phyloP scores from a whole-genome alignment of 1,284 basidiomycete species.

The Ustilago hordei region DNA sequence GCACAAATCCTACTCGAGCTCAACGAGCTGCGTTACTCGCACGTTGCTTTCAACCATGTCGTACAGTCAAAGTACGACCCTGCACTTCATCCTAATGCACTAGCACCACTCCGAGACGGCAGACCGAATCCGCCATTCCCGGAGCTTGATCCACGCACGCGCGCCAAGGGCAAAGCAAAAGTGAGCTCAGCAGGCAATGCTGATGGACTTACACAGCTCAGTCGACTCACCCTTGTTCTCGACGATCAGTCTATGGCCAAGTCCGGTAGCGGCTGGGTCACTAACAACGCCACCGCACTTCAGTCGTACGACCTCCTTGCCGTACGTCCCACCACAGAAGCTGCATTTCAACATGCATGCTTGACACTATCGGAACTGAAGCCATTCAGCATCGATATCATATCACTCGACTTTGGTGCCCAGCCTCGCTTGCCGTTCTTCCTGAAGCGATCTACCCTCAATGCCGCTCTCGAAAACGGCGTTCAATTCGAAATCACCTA shows the following conservation, averaged over 20 bases:
- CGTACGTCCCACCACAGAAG: constrained; percentile 78
- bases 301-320: constrained; percentile 81
- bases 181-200: not conserved
- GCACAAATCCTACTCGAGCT: constrained; percentile 48
- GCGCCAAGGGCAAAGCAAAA: constrained; percentile 25
- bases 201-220: constrained; percentile 58
- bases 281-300: constrained; percentile 56
- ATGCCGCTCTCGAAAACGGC: constrained; percentile 84
- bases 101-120: constrained; percentile 28
- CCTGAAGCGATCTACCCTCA: constrained; percentile 83
- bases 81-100: constrained; percentile 42
- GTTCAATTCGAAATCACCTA: constrained; percentile 85
- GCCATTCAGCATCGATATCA: constrained; percentile 82
- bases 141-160: constrained; percentile 55
- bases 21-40: constrained; percentile 52
- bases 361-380: constrained; percentile 84
- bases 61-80: constrained; percentile 57
- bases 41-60: constrained; percentile 62
- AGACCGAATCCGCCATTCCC: constrained; percentile 57
- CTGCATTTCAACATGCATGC: constrained; percentile 81
- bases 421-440: constrained; percentile 81
- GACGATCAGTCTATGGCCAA: constrained; percentile 63
- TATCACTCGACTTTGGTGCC: constrained; percentile 80
- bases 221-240: constrained; percentile 64
- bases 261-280: constrained; percentile 57